A percentile compares a stretch with the other conserved stretches of the same genome.
Conservation (phyloP, 306 rosid species). For the Trichosanthes truncata region DNA sequence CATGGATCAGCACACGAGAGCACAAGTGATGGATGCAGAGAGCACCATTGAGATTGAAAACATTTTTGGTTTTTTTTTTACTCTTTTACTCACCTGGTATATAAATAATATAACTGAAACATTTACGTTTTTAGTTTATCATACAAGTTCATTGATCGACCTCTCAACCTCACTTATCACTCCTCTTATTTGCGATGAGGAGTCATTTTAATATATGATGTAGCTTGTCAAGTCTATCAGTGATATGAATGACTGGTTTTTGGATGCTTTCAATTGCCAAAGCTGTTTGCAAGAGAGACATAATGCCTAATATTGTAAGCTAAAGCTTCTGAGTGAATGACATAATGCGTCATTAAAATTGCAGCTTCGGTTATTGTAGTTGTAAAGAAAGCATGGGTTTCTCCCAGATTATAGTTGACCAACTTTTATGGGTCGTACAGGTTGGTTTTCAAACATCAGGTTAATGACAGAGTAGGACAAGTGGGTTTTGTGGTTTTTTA, state of each 20-base stretch:
- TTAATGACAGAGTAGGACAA: not conserved
- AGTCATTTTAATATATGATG: not conserved
- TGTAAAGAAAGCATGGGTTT: not conserved
- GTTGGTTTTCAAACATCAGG: not conserved
- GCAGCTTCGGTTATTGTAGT: not conserved
- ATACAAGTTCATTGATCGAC: not conserved
- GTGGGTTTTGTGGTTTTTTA: not conserved
- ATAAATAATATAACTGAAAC: slow-evolving; percentile 7
- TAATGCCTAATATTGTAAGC: not conserved
- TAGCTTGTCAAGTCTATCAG: not conserved
- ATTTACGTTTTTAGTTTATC: not conserved
- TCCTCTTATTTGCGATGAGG: not conserved
- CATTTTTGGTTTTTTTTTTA: not conserved
- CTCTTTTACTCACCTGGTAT: not conserved
- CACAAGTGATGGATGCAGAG: slow-evolving; percentile 23
- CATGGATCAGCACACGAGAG: slow-evolving; percentile 29
- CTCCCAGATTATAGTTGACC: not conserved
- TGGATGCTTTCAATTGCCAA: not conserved
- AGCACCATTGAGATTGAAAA: slow-evolving; percentile 35
- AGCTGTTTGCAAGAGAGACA: not conserved
- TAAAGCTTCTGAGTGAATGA: not conserved
- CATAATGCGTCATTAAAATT: not conserved
- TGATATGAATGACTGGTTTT: not conserved
- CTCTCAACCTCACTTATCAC: not conserved
- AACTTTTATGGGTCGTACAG: not conserved